phyloP scores from a whole-genome alignment of 805 yeast species.

The Schwanniomyces yamadae region DNA sequence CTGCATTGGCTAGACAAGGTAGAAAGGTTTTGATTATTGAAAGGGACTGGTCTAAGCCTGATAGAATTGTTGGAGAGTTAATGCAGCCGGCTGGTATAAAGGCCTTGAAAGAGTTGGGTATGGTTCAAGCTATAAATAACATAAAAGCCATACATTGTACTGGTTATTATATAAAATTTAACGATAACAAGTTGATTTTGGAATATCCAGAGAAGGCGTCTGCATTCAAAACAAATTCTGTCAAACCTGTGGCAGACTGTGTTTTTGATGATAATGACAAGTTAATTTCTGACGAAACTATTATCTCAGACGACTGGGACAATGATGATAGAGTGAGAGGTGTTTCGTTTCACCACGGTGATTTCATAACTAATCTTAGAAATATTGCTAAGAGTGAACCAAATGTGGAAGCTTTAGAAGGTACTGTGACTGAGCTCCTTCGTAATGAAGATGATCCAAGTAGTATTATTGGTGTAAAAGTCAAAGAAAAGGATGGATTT shows the following conservation, averaged over 20 bases:
- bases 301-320: conserved; percentile 56
- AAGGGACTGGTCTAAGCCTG: conserved; percentile 89
- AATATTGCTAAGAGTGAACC: conserved; percentile 62
- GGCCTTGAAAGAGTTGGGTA: conserved; percentile 78
- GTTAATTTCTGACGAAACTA: conserved; percentile 44
- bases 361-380: conserved; percentile 76
- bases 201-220: conserved; percentile 67
- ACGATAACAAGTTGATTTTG: conserved; percentile 55
- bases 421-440: conserved; percentile 71
- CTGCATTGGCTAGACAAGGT: conserved; percentile 87
- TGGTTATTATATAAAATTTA: conserved; percentile 79
- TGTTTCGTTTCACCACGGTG: conserved; percentile 91
- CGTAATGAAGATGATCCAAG: conserved; percentile 46
- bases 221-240: conserved; percentile 40
- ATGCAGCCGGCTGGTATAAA: conserved; percentile 96
- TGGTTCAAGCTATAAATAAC: conserved; percentile 69
- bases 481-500: conserved; percentile 43
- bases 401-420: conserved; percentile 78
- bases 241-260: conserved; percentile 53
- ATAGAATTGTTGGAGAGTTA: conserved; percentile 94
- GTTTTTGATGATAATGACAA: conserved; percentile 61
- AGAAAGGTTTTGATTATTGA: conserved; percentile 77
- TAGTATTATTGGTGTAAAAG: conserved; percentile 75
- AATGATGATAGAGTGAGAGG: conserved; percentile 61
- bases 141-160: conserved; percentile 74